phyloP scores from a whole-genome alignment of 106 monocot genomes.

The Narthecium ossifragum region DNA sequence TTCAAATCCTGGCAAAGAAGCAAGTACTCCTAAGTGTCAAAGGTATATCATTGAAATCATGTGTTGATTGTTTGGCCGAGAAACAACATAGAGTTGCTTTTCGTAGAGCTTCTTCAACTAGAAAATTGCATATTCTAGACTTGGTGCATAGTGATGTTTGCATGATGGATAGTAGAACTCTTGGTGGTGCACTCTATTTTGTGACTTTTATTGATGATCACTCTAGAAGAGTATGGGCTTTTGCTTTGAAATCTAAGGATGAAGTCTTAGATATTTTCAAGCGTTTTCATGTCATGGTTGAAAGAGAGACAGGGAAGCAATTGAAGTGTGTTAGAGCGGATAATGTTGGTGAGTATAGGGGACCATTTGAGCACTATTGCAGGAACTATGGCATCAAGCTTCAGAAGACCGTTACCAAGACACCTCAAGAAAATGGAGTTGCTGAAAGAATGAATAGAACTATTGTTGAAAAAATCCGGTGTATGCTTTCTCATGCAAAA shows the following conservation, averaged over 20 bases:
- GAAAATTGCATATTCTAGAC: slow-evolving; percentile 2
- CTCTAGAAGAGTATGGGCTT: not conserved
- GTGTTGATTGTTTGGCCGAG: not conserved
- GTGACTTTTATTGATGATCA: slow-evolving; percentile 5
- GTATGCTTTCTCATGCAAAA: not conserved
- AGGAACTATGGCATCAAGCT: not conserved
- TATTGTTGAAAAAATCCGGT: not conserved
- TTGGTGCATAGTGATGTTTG: slow-evolving; percentile 13
- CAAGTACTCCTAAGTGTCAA: not conserved
- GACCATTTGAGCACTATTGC: not conserved
- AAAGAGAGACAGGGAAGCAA: slow-evolving; percentile 1
- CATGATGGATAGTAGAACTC: not conserved
- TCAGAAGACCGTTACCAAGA: slow-evolving; percentile 3
- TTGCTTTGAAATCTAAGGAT: slow-evolving; percentile 4
- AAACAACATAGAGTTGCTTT: slow-evolving; percentile 10
- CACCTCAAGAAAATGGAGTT: slow-evolving; percentile 11
- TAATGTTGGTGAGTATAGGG: not conserved
- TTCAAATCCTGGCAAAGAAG: not conserved
- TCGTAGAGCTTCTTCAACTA: not conserved
- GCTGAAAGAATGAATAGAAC: not conserved
- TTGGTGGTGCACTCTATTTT: not conserved
- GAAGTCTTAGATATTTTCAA: not conserved
- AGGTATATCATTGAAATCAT: not conserved
- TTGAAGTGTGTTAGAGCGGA: not conserved
- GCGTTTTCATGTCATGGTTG: not conserved